Conservation (phyloP, 2,329 filamentous ascomycete species). For the Stemphylium beticola region DNA sequence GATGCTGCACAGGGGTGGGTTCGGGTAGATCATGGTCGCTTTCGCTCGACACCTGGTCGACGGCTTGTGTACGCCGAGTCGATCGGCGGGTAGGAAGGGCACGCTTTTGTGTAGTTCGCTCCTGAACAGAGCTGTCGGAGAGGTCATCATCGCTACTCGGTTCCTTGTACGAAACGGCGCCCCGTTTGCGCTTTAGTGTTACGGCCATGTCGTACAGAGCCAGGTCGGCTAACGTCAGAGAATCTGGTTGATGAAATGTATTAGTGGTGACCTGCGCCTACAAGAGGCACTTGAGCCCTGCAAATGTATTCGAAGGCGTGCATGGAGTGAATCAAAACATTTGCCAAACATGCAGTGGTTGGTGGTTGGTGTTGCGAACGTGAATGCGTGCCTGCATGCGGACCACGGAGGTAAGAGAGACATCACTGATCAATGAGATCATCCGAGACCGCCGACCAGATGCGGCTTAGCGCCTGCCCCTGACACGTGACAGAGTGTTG, state of each 20-base stretch:
- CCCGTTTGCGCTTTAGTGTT: conserved; percentile 45
- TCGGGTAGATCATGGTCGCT: conserved; percentile 12
- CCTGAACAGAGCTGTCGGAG: conserved; percentile 26
- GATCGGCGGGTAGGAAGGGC: conserved; percentile 32
- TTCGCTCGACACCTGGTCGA: conserved; percentile 20
- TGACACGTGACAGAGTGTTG: conserved; percentile 9
- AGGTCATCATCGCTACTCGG: conserved; percentile 44
- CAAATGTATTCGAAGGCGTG: neutral
- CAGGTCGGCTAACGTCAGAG: neutral
- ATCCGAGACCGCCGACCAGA: neutral
- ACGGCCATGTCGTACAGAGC: conserved; percentile 30
- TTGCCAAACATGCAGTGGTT: neutral
- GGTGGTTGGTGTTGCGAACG: neutral
- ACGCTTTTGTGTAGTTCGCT: conserved; percentile 19
- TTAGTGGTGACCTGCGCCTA: neutral
- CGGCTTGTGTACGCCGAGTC: conserved; percentile 27
- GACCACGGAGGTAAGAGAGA: conserved; percentile 10
- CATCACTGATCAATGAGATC: conserved; percentile 7
- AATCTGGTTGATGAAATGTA: neutral
- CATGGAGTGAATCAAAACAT: conserved; percentile 2
- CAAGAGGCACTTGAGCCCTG: conserved; percentile 8
- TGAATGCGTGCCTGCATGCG: conserved; percentile 12
- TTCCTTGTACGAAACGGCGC: conserved; percentile 46
- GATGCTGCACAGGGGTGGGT: conserved; percentile 4
- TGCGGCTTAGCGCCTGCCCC: conserved; percentile 1